phyloP scores from a whole-genome alignment of 108 stramenopile genomes.

The Schizochytrium sp. region DNA sequence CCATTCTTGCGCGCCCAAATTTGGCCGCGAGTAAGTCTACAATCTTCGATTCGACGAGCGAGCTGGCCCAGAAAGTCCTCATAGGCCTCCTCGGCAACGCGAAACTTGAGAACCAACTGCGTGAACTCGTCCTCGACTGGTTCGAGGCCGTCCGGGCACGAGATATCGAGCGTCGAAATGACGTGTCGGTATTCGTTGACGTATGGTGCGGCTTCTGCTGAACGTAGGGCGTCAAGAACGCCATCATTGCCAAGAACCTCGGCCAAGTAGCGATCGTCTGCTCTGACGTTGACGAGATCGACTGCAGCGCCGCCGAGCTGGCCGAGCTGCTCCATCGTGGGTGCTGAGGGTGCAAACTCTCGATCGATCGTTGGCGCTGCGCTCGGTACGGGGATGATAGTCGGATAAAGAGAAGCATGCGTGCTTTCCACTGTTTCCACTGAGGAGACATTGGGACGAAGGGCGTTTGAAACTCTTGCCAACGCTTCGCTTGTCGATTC shows the following conservation, averaged over 20 bases:
- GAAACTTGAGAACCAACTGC: background rate
- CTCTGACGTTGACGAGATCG: background rate
- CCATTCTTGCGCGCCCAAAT: background rate
- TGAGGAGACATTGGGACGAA: background rate
- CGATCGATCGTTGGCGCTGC: background rate
- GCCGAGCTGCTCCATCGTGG: background rate
- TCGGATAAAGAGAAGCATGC: background rate
- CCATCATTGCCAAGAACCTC: constrained; percentile 28
- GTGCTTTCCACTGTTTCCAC: background rate
- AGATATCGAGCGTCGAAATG: background rate
- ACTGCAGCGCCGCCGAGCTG: background rate
- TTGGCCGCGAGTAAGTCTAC: background rate
- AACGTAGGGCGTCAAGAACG: constrained; percentile 21
- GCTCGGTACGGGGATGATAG: background rate
- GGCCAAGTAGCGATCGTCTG: background rate
- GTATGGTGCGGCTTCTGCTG: background rate
- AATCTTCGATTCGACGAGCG: background rate
- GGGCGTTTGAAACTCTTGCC: background rate
- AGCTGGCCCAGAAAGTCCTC: background rate
- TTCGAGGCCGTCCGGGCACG: background rate
- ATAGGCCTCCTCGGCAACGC: background rate
- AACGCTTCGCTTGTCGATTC: background rate
- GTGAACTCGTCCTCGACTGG: background rate
- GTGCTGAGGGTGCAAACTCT: background rate
- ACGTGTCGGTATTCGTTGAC: background rate